Base-by-base conservation (phyloP, 768 basidiomycete species). In the Mycena sanguinolenta region DNA sequence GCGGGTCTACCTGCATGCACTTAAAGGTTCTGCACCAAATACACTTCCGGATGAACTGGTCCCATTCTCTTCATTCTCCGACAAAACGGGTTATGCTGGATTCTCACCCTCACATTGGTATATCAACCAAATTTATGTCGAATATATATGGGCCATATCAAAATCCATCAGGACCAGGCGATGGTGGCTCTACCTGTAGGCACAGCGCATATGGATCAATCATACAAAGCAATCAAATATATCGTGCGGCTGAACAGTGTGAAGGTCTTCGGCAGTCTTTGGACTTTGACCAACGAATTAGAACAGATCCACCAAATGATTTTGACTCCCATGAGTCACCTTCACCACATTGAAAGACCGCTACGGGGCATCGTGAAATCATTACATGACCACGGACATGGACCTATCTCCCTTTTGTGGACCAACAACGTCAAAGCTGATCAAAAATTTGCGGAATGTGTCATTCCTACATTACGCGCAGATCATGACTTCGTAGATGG, bases 141-240 rank as follows among this genome's bases (percentile, higher is more conserved):
- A 49, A n/a, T 49, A 49, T 16, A 46, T 49, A n/a, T n/a, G 42
- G 59, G 42, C 5, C 39, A 46, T 34, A 61, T 61, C 19, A 61
- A 61, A 16, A 54, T 50, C 1, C 63, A 58, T 13, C 54, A 57
- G 27, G 55, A 65, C 17, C 63, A 65, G 34, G 53, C 63, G 2
- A 65, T 65, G 63, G 39, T 55, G 1, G 63, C 63, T 8, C 14
- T 65, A 14, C 12, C 54, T 1, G n/a, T 21, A 1, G 42, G 39
- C 17, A 1, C 32, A 2, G 44, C 17, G 1, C 12, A 19, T 1
- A 13, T 10, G 42, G 63, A 65, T 19, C 63, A 49, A 17, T 65
- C 63, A 2, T 65, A 14, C 42, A 65, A 65, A 19, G 44, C 42
- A 4, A 44, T 65, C n/a, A 65, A 65, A 23, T 65, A 58, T 23